A percentile compares a stretch with the other conserved stretches of the same genome.
These are phyloP conservation scores for Mucor racemosus DNA, from an alignment of 371 early-diverging fungal species.

Conservation along the genomic window DNA sequence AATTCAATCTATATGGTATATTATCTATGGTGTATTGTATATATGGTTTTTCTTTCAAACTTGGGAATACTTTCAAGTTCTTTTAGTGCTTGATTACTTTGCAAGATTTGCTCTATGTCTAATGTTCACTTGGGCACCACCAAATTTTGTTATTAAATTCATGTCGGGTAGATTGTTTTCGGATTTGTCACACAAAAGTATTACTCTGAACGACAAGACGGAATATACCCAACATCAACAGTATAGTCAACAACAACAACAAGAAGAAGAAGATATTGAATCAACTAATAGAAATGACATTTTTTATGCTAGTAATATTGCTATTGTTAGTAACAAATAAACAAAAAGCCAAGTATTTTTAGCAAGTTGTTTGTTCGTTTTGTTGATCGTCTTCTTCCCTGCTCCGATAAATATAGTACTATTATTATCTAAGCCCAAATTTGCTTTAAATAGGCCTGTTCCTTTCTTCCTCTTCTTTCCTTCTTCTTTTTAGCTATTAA, in stretches of 20 bases:
- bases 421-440: background rate
- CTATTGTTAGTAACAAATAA: constrained; percentile 2
- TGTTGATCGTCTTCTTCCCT: background rate
- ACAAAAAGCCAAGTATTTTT: background rate
- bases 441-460: background rate
- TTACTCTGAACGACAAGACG: background rate
- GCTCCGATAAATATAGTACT: constrained; percentile 2
- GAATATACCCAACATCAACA: background rate
- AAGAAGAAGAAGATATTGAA: background rate
- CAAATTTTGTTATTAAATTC: constrained; percentile 17
- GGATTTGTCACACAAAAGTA: background rate
- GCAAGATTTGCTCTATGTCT: constrained; percentile 24
- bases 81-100: constrained; percentile 21
- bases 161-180: constrained; percentile 9
- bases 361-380: background rate
- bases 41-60: constrained; percentile 24
- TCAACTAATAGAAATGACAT: background rate
- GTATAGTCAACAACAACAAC: too few relatives aligned
- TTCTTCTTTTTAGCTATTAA: background rate
- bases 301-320: constrained; percentile 1
- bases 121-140: constrained; percentile 26
- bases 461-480: background rate
- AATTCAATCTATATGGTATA: constrained; percentile 20
- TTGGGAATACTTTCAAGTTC: constrained; percentile 14
- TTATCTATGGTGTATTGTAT: constrained; percentile 19